Conservation (phyloP, 768 basidiomycete genomes). For the Rickenella mellea region DNA sequence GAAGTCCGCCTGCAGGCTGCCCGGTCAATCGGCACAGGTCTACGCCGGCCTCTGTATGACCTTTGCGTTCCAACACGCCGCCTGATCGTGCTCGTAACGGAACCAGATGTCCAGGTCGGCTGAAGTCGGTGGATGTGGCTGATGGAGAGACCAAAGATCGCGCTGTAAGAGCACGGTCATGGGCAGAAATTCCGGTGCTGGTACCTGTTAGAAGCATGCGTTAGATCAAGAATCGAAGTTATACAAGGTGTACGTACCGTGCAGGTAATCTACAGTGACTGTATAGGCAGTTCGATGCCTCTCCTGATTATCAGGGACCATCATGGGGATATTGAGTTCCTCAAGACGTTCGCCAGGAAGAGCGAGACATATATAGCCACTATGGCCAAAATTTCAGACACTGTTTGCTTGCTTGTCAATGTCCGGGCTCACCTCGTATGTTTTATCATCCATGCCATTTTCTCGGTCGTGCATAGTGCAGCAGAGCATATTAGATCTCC, state of each 20-base stretch:
- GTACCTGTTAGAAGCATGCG: slow-evolving; percentile 45
- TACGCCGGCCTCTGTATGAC: slow-evolving; percentile 87
- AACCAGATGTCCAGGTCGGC: slow-evolving; percentile 91
- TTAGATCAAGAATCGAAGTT: slow-evolving; percentile 1
- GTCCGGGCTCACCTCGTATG: slow-evolving; percentile 68
- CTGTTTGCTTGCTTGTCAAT: too few relatives aligned
- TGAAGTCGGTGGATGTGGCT: slow-evolving; percentile 47
- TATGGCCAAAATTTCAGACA: too few relatives aligned
- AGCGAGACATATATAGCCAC: slow-evolving; percentile 90
- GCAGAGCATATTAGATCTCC: slow-evolving; percentile 93
- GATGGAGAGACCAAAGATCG: slow-evolving; percentile 60
- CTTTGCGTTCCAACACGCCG: slow-evolving; percentile 78
- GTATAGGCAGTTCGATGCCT: slow-evolving; percentile 92
- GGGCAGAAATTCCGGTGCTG: slow-evolving; percentile 93
- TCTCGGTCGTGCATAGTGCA: slow-evolving; percentile 76
- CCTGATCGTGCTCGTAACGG: slow-evolving; percentile 82
- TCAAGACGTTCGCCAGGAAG: slow-evolving; percentile 69
- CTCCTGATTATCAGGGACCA: slow-evolving; percentile 88
- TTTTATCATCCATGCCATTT: slow-evolving; percentile 99
- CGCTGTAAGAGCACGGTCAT: slow-evolving; percentile 85
- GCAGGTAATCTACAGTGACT: slow-evolving; percentile 86
- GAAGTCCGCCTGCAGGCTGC: slow-evolving; percentile 56
- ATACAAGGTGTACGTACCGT: slow-evolving; percentile 41
- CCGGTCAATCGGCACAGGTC: slow-evolving; percentile 78
- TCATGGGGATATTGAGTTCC: slow-evolving; percentile 80